phyloP scores from a whole-genome alignment of 495 filamentous ascomycete genomes.

The Staphylotrichum tortipilum region DNA sequence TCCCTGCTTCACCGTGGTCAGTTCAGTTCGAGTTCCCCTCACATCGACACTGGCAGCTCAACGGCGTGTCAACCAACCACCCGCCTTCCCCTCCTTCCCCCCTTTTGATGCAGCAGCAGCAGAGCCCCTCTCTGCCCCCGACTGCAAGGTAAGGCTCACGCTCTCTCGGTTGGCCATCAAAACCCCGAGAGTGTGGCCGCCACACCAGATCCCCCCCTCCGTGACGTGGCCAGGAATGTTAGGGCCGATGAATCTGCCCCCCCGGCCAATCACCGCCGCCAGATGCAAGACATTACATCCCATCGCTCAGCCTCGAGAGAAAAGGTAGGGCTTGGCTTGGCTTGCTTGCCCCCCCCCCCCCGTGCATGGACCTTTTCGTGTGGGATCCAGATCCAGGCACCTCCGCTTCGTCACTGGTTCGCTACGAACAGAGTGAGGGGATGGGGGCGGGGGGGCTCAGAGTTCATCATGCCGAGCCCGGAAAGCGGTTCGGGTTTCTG shows the following conservation, averaged over 20 bases:
- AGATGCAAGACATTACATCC: constrained; percentile 5
- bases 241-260: background rate
- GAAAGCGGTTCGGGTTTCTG: background rate
- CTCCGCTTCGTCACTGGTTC: constrained; percentile 9
- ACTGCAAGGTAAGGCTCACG: too few relatives aligned
- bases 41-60: too few relatives aligned
- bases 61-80: too few relatives aligned
- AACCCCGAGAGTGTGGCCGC: constrained; percentile 1
- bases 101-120: too few relatives aligned
- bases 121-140: too few relatives aligned
- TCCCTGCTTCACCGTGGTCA: too few relatives aligned
- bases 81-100: too few relatives aligned
- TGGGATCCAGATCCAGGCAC: constrained; percentile 1
- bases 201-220: constrained; percentile 2
- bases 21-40: too few relatives aligned
- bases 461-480: background rate
- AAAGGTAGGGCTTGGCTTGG: background rate
- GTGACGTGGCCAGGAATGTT: constrained; percentile 11
- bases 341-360: too few relatives aligned
- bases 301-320: background rate
- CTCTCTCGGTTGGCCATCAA: too few relatives aligned
- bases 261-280: constrained; percentile 1
- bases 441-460: constrained; percentile 1
- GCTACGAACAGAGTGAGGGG: too few relatives aligned
- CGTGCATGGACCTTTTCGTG: background rate